Conservation (phyloP, 306 rosid species). For the barrel medic (Medicago truncatula) region MtrunA17r5.0-ANR NC_053048.1:37727501-37728000, state of each 20-base stretch:
- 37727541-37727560: neutral
- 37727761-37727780: neutral
- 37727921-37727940: constrained; percentile 46
- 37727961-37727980: constrained; percentile 76
- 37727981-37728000: constrained; percentile 92
- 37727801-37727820: constrained; percentile 8
- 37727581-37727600: constrained; percentile 1
- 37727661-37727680: neutral
- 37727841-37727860: constrained; percentile 62
- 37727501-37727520: constrained; percentile 4
- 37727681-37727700: constrained; percentile 16
- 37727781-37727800: neutral
- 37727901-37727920: neutral
- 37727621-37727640: constrained; percentile 22
- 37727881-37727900: neutral
- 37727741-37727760: neutral
- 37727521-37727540: constrained; percentile 1
- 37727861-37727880: constrained; percentile 38
- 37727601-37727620: constrained; percentile 23
- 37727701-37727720: constrained; percentile 21
- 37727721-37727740: constrained; percentile 2
- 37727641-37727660: constrained; percentile 26
- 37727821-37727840: neutral
- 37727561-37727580: constrained; percentile 27
- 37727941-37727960: constrained; percentile 48